These are phyloP conservation scores for Aureobasidium pullulans DNA, from an alignment of 2,329 filamentous ascomycete genomes.

Conservation along the genomic window DNA sequence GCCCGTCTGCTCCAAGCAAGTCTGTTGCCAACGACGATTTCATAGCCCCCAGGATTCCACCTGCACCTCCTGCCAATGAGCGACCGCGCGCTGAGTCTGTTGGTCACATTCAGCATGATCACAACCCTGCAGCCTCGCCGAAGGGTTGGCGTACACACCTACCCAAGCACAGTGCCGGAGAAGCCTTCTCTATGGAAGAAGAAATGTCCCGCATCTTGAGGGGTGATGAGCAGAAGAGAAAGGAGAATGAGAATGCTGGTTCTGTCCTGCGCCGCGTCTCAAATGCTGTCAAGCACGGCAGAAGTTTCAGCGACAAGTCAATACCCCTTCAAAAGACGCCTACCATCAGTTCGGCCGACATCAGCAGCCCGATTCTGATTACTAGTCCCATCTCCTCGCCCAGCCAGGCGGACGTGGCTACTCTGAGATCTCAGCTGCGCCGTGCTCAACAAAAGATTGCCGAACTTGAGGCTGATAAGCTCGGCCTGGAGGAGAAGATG, in stretches of 20 bases:
- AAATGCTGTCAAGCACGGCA: slow-evolving; percentile 86
- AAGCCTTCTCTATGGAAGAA: slow-evolving; percentile 89
- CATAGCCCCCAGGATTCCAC: slow-evolving; percentile 38
- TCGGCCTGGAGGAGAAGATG: slow-evolving; percentile 43
- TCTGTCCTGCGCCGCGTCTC: slow-evolving; percentile 84
- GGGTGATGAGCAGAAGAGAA: slow-evolving; percentile 55
- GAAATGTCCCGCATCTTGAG: slow-evolving; percentile 86
- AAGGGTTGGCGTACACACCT: slow-evolving; percentile 24
- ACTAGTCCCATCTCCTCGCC: slow-evolving; percentile 60
- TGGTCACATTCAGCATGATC: slow-evolving; percentile 37
- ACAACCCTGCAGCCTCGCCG: slow-evolving; percentile 23
- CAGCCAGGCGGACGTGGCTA: slow-evolving; percentile 37
- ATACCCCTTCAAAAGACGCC: slow-evolving; percentile 15
- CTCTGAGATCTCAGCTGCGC: slow-evolving; percentile 62
- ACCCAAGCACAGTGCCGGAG: slow-evolving; percentile 59
- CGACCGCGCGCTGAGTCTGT: slow-evolving; percentile 33
- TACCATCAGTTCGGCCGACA: slow-evolving; percentile 16
- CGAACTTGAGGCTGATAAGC: slow-evolving; percentile 77
- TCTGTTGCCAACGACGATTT: slow-evolving; percentile 33
- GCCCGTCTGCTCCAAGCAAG: slow-evolving; percentile 38
- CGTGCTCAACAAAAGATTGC: slow-evolving; percentile 77
- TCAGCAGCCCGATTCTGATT: slow-evolving; percentile 44
- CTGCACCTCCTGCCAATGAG: slow-evolving; percentile 31
- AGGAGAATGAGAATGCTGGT: slow-evolving; percentile 33
- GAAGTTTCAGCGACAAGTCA: slow-evolving; percentile 65